Conservation (phyloP, 208 protist genomes). For the Balamuthia mandrillaris region DNA sequence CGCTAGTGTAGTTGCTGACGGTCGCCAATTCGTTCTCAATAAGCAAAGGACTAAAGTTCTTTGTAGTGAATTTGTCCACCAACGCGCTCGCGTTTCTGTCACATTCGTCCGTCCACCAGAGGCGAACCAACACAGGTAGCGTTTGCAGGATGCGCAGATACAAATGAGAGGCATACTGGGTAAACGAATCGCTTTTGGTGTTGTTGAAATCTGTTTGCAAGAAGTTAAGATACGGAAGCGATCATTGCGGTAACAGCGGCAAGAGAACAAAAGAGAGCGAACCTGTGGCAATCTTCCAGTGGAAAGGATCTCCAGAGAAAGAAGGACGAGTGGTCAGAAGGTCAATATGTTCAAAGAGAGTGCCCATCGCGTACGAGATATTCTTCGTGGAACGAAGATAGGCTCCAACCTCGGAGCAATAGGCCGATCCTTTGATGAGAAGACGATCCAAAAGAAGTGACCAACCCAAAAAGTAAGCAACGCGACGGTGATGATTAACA, state of each 20-base stretch:
- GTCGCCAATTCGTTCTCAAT: constrained; percentile 28
- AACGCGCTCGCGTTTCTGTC: constrained; percentile 6
- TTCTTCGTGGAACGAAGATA: constrained; percentile 12
- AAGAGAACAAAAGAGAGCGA: too few species aligned
- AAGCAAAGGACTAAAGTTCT: not conserved
- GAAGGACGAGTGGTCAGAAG: not conserved
- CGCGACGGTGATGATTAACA: constrained; percentile 7
- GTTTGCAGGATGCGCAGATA: constrained; percentile 29
- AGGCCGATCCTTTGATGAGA: not conserved
- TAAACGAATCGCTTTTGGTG: too few species aligned
- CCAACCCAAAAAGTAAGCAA: constrained; percentile 35
- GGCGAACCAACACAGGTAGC: constrained; percentile 12
- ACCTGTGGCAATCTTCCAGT: too few species aligned
- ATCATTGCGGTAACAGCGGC: too few species aligned
- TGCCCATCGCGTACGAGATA: not conserved
- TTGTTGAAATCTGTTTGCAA: too few species aligned
- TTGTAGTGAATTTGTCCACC: constrained; percentile 26
- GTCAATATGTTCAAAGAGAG: constrained; percentile 28
- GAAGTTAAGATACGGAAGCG: too few species aligned
- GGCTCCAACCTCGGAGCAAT: not conserved
- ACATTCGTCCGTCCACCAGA: constrained; percentile 37
- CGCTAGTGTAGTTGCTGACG: not conserved
- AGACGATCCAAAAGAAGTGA: constrained; percentile 29
- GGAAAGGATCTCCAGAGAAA: too few species aligned
- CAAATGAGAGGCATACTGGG: constrained; percentile 13